phyloP scores from a whole-genome alignment of 164 flowering plant genomes.

The Magnolia sinica region DNA sequence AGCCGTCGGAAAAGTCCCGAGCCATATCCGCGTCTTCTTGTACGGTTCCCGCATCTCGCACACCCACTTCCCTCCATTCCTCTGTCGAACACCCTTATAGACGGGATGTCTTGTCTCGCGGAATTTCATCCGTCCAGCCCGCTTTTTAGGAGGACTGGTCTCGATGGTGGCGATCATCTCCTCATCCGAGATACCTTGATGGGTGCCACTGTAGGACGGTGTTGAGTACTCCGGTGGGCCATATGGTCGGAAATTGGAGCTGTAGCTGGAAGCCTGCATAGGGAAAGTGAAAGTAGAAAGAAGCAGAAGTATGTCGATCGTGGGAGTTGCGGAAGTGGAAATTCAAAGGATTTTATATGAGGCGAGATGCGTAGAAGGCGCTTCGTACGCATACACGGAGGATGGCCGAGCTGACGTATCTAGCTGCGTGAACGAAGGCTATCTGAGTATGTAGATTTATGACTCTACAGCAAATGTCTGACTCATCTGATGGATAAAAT shows the following conservation, averaged over 20 bases:
- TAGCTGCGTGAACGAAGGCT: no score
- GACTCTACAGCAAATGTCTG: no score
- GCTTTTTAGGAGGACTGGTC: conserved; percentile 41
- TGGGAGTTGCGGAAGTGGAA: no score
- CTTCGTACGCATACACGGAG: no score
- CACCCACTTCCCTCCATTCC: conserved; percentile 58
- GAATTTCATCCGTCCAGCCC: conserved; percentile 56
- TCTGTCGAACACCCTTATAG: conserved; percentile 51
- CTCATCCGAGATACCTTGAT: conserved; percentile 19
- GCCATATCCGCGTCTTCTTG: conserved; percentile 61
- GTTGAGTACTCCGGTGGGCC: not conserved
- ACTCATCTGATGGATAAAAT: no score
- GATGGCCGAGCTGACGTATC: no score
- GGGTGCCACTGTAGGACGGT: not conserved
- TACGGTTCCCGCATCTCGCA: conserved; percentile 75
- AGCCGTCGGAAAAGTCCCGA: conserved; percentile 42
- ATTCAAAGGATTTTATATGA: no score
- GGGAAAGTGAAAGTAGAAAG: no score
- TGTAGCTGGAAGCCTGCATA: not conserved
- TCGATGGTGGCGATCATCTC: conserved; percentile 35
- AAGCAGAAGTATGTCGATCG: no score
- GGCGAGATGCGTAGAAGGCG: no score
- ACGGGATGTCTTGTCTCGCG: conserved; percentile 66
- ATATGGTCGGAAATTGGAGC: not conserved
- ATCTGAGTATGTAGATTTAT: no score